Conservation (phyloP, 1,284 basidiomycete species). For the Baeospora myosura region DNA sequence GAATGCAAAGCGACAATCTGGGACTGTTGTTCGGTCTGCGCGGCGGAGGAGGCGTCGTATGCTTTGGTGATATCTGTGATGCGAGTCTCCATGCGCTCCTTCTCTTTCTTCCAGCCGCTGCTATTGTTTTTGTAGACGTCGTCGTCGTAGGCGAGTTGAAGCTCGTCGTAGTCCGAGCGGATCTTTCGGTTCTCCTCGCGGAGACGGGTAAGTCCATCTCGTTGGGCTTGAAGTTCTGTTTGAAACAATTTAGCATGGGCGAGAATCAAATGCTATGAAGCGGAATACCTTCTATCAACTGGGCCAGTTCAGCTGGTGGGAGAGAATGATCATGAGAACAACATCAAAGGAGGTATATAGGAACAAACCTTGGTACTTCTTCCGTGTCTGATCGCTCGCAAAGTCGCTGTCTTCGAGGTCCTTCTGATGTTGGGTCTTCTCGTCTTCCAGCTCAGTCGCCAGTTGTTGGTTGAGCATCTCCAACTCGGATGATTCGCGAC, state of each 20-base stretch:
- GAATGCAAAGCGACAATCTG: conserved; percentile 80
- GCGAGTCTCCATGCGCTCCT: conserved; percentile 77
- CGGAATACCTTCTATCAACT: conserved; percentile 64
- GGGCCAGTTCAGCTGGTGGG: conserved; percentile 58
- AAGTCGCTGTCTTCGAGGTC: conserved; percentile 74
- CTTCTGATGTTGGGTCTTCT: conserved; percentile 69
- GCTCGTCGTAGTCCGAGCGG: conserved; percentile 70
- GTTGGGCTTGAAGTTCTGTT: conserved; percentile 66
- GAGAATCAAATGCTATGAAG: background rate
- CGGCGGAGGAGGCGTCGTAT: conserved; percentile 67
- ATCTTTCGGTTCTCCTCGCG: conserved; percentile 76
- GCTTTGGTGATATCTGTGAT: conserved; percentile 70
- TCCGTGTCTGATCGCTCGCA: conserved; percentile 68
- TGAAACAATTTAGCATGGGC: conserved; percentile 10
- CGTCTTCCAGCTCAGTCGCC: conserved; percentile 68
- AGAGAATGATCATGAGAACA: conserved; percentile 9
- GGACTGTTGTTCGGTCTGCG: conserved; percentile 72
- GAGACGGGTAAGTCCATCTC: conserved; percentile 64
- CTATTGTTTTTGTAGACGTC: conserved; percentile 73
- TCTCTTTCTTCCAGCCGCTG: conserved; percentile 80
- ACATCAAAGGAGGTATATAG: conserved; percentile 2
- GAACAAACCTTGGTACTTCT: conserved; percentile 72
- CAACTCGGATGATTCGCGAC: conserved; percentile 60
- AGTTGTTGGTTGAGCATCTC: conserved; percentile 57
- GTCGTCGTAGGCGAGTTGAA: conserved; percentile 70